These are phyloP conservation scores for Komagataella ulmi DNA, from an alignment of 805 yeast species.

Conservation along the genomic window DNA sequence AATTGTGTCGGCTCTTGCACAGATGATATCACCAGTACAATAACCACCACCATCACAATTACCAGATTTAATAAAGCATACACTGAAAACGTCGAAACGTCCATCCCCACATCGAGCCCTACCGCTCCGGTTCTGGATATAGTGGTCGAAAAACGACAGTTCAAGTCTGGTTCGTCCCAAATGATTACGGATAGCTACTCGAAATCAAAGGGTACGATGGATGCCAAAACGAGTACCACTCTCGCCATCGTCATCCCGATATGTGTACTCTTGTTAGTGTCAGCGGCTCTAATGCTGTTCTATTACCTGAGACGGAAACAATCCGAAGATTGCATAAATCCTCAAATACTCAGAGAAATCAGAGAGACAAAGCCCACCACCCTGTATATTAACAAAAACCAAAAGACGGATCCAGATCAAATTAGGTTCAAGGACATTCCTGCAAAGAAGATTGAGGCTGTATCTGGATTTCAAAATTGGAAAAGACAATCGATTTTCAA, in stretches of 20 bases:
- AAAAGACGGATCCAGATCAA: background rate
- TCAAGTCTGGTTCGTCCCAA: background rate
- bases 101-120: background rate
- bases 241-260: background rate
- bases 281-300: background rate
- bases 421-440: background rate
- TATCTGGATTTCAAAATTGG: background rate
- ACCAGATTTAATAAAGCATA: background rate
- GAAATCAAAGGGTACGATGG: background rate
- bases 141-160: background rate
- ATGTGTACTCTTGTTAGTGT: background rate
- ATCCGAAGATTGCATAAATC: background rate
- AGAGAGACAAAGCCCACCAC: background rate
- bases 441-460: background rate
- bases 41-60: background rate
- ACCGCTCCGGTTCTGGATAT: background rate
- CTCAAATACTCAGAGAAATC: background rate
- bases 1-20: background rate
- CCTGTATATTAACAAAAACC: background rate
- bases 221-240: background rate
- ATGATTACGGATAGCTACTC: background rate
- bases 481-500: background rate
- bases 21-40: background rate
- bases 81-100: background rate
- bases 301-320: background rate